These are phyloP conservation scores for Beverwykella pulmonaria DNA, from an alignment of 495 filamentous ascomycete genomes.

Conservation along the genomic window DNA sequence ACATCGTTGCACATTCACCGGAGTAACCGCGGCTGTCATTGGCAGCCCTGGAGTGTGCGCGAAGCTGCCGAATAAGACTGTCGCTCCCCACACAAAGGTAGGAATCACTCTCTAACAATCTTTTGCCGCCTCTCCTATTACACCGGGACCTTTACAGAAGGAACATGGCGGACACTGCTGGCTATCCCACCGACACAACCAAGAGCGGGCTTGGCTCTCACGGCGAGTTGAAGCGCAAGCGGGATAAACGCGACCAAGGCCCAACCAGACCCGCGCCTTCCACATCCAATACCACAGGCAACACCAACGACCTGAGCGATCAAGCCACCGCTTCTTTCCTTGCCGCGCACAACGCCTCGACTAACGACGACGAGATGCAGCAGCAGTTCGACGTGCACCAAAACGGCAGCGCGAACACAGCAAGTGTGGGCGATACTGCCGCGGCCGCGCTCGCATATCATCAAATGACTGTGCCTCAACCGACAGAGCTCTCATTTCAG, in stretches of 20 bases:
- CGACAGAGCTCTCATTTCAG: slow-evolving; percentile 70
- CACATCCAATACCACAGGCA: slow-evolving; percentile 7
- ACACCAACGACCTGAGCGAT: slow-evolving; percentile 31
- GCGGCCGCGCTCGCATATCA: slow-evolving; percentile 72
- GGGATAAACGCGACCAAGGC: slow-evolving; percentile 42
- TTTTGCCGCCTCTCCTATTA: slow-evolving; percentile 12
- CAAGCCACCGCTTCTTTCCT: slow-evolving; percentile 35
- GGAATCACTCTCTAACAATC: slow-evolving; percentile 19
- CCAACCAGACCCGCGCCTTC: slow-evolving; percentile 36
- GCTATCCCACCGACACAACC: slow-evolving; percentile 33
- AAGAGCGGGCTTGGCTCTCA: slow-evolving; percentile 30
- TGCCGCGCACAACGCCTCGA: slow-evolving; percentile 35
- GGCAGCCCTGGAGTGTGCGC: neutral
- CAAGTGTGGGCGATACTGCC: slow-evolving; percentile 58
- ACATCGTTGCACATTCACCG: slow-evolving; percentile 20
- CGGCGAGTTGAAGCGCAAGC: slow-evolving; percentile 45
- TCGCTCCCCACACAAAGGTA: slow-evolving; percentile 30
- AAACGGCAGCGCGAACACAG: slow-evolving; percentile 34
- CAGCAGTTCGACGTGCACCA: slow-evolving; percentile 37
- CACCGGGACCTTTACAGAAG: neutral
- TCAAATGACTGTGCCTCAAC: slow-evolving; percentile 68
- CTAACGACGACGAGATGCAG: slow-evolving; percentile 43
- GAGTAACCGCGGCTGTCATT: neutral
- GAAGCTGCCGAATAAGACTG: slow-evolving; percentile 28
- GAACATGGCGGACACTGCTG: slow-evolving; percentile 39